Percentiles rank a stretch among this genome's conserved stretches.
Conservation (phyloP, 495 filamentous ascomycete species). For the Rhizodiscina lignyota region DNA sequence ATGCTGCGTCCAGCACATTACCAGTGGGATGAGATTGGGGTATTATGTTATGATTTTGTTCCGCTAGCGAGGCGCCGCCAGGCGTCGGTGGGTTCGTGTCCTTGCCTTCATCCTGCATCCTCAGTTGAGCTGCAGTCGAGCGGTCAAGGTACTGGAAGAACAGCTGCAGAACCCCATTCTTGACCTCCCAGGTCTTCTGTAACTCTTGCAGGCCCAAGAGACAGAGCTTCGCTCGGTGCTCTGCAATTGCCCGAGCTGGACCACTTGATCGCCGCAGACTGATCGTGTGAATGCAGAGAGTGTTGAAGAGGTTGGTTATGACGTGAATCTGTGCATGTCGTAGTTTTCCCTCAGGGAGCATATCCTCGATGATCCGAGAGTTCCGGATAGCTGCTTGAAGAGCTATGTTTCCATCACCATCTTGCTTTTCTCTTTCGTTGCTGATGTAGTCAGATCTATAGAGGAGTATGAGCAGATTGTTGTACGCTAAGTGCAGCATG, state of each 20-base stretch:
- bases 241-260: slow-evolving; percentile 26
- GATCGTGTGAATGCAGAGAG: slow-evolving; percentile 2
- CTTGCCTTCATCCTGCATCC: no score
- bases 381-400: slow-evolving; percentile 2
- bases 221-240: slow-evolving; percentile 30
- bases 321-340: slow-evolving; percentile 2
- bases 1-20: no score
- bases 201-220: slow-evolving; percentile 29
- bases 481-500: slow-evolving; percentile 4
- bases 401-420: slow-evolving; percentile 1
- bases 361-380: slow-evolving; percentile 2
- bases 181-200: slow-evolving; percentile 31
- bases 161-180: slow-evolving; percentile 29
- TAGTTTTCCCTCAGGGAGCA: slow-evolving; percentile 1
- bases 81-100: no score
- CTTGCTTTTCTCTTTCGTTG: background rate
- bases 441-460: background rate
- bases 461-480: slow-evolving; percentile 3
- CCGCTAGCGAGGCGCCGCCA: no score
- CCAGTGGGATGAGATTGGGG: no score
- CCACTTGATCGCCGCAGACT: slow-evolving; percentile 15
- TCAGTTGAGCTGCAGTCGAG: no score
- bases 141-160: slow-evolving; percentile 31
- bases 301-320: slow-evolving; percentile 4
- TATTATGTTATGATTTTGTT: no score